Evolutionary conservation across 805 yeast genomes (phyloP).

Genomic region (Schwanniomyces occidentalis): DNA sequence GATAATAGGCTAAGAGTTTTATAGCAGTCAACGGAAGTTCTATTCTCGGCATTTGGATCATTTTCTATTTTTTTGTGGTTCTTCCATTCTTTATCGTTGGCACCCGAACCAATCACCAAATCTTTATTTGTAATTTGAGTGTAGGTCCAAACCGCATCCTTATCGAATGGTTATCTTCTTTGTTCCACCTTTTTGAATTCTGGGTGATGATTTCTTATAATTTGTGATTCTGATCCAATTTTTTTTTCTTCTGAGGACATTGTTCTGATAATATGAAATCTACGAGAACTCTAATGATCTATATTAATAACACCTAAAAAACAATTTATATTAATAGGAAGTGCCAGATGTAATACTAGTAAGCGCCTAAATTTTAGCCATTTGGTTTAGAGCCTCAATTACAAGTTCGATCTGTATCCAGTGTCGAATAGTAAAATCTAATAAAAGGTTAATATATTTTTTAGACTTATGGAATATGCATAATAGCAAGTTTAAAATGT

Average conservation of each 20-base stretch:
- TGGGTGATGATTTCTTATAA: conserved; percentile 16
- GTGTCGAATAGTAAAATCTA: not conserved
- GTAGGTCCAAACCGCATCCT: conserved; percentile 12
- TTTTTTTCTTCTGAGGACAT: not conserved
- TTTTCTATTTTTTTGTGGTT: conserved; percentile 44
- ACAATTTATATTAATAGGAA: too few species aligned
- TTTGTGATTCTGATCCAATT: conserved; percentile 11
- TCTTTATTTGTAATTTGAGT: conserved; percentile 25
- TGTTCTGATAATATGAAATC: too few species aligned
- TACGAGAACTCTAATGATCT: too few species aligned
- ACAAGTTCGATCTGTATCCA: not conserved
- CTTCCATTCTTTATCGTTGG: conserved; percentile 45
- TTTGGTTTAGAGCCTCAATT: too few species aligned
- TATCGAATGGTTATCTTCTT: conserved; percentile 1
- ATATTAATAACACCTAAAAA: too few species aligned
- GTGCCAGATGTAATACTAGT: too few species aligned
- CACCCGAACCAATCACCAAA: conserved; percentile 53
- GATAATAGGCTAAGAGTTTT: conserved; percentile 47
- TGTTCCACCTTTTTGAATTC: conserved; percentile 7
- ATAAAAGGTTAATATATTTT: too few species aligned
- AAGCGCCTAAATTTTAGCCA: too few species aligned
- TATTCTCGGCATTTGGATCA: conserved; percentile 47
- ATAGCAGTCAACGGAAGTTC: conserved; percentile 48
- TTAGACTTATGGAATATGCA: too few species aligned
- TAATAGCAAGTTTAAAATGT: too few species aligned